Base-by-base conservation (phyloP, 352 stramenopile species). In the Halophytophthora batemanensis region DNA sequence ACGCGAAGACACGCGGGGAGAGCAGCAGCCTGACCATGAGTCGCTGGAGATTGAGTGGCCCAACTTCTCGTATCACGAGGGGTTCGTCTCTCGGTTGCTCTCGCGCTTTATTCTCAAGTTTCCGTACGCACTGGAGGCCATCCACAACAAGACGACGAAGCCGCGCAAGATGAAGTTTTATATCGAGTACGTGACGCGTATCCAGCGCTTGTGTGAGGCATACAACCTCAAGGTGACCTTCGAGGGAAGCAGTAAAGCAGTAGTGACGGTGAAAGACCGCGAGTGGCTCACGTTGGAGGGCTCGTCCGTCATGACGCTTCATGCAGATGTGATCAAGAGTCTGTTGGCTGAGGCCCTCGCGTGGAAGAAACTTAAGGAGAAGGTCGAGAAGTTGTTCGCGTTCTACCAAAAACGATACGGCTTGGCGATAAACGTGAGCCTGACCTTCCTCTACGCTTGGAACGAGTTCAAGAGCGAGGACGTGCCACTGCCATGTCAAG, bases 91-190 rank as follows among this genome's bases (percentile, higher is more conserved):
- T 8, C 53, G 68, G n/a, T 49, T 87, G 13, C n/a, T 87, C 25
- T 73, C 61, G 15, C 61, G 71, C 22, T 77, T 87, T 63, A 74
- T 75, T 37, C 65, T 68, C 31, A 80, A 82, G 31, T 51, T 89
- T n/a, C 79, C 77, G 0, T 35, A 67, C 6, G 51, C 66, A 4
- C 51, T 90, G 33, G 51, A 56, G n/a, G 71, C 80, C 8, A 59
- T 91, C 3, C 56, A 61, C 11, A 86, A 91, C 45, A 63, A 77
- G 29, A 87, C 74, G 15, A 89, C 81, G 48, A 89, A 87, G 29
- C 61, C 74, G 13, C 69, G 80, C 3, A 91, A 87, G 41, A 72
- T 87, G 59, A 75, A 69, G 18, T 91, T 77, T 43, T 91, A 87
- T 38, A 48, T 89, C 0, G 74, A 87, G 35, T 87, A 87, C 33